These are phyloP conservation scores for Dactylonectria macrodidyma DNA, from an alignment of 2,329 filamentous ascomycete species.

Conservation along the genomic window DNA sequence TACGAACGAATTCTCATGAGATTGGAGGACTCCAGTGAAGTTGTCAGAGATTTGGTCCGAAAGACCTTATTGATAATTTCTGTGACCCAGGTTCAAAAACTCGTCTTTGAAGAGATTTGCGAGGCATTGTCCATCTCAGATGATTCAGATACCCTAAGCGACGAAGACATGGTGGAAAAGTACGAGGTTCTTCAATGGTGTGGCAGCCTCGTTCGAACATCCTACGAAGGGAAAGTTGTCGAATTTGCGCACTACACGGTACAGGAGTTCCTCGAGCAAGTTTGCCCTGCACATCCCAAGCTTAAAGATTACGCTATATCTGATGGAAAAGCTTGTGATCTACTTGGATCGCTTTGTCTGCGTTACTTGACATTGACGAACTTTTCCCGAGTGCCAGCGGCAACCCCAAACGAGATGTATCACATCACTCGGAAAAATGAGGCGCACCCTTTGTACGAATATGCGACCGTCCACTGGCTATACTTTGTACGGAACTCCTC, in stretches of 20 bases:
- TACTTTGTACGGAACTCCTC: not conserved
- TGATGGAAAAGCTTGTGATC: not conserved
- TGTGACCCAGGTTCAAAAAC: rapidly evolving
- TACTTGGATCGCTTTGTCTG: not conserved
- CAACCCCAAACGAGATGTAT: not conserved
- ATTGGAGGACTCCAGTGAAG: not conserved
- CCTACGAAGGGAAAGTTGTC: rapidly evolving
- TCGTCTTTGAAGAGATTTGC: not conserved
- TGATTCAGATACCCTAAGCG: not conserved
- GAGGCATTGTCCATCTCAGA: constrained; percentile 22
- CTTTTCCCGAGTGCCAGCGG: not conserved
- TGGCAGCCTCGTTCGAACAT: constrained; percentile 20
- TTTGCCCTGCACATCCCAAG: not conserved
- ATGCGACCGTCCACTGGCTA: not conserved
- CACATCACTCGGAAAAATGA: not conserved
- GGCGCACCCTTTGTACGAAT: not conserved
- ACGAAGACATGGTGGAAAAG: constrained; percentile 9
- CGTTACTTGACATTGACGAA: not conserved
- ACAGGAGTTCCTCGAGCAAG: not conserved
- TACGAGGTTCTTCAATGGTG: constrained; percentile 13
- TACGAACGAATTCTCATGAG: constrained; percentile 22
- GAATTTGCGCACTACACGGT: constrained; percentile 9
- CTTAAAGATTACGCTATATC: not conserved
- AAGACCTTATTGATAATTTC: not conserved
- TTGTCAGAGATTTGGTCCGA: not conserved